Evolutionary conservation across 208 protist genomes (phyloP), one percentile per base, ranked within the genome.

Genomic region (Crithidia mellificae): DNA sequence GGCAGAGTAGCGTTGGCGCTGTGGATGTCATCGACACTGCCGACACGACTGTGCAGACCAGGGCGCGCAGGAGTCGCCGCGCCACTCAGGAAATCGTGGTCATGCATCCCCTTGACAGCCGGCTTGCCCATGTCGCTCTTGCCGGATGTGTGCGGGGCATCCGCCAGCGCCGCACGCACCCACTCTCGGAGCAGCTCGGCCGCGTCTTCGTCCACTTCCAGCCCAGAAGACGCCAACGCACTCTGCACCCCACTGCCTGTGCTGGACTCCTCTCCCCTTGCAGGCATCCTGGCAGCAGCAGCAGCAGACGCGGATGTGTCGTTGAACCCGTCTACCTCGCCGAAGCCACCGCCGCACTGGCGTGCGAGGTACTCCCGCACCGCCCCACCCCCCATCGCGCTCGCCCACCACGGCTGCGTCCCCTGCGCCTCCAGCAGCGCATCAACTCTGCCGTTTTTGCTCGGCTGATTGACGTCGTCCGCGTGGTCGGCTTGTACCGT

Each of bases 351-450:
- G 25, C 69, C 55, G 27, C 55, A 75, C 39, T 46, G 56, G 8
- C 44, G 61, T n/a, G 36, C 19, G 2, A 75, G 36, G 69, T 64
- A 75, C 20, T 68, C 61, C 62, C 36, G 50, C 22, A 75, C 69
- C 34, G 20, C 27, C 29, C 27, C 44, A 17, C 58, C 58, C 14
- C 58, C 58, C 1, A 25, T 19, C 8, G 17, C 27, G 15, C 5
- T n/a, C 15, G 34, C 44, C 58, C 58, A 63, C 58, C 58, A 63
- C 58, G 53, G 43, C 61, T 32, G 15, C 0, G 34, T 15, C 24
- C 22, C 20, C 24, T 54, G 30, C 30, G 8, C 58, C 30, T 61
- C 39, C 51, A 62, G 32, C 36, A 30, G 41, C 3, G 58, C 1
- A 30, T 27, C 25, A 25, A 20, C 5, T 9, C 32, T 58, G 53